These are phyloP conservation scores for Scheffersomyces insectosa DNA, from an alignment of 1,139 yeast genomes.

Conservation along the genomic window DNA sequence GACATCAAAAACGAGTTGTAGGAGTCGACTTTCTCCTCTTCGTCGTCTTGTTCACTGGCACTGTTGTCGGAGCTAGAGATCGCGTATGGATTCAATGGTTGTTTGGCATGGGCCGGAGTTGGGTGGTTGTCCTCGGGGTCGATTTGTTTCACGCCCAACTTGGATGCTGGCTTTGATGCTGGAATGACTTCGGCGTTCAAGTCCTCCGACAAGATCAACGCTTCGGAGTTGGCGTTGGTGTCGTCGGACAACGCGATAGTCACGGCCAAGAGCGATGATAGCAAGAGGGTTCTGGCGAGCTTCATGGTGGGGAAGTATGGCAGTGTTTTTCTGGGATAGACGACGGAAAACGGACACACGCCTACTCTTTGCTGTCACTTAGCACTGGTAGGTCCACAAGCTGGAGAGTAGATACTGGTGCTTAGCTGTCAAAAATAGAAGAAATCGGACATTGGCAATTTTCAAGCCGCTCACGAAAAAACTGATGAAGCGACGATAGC, in stretches of 20 bases:
- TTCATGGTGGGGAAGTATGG: conserved; percentile 3
- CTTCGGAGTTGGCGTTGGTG: not conserved
- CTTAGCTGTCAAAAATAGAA: no score
- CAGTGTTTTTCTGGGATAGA: no score
- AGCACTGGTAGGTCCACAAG: no score
- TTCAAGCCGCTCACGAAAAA: no score
- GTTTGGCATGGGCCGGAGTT: conserved; percentile 24
- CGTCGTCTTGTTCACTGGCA: conserved; percentile 10
- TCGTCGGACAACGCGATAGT: conserved; percentile 4
- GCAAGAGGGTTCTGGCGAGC: conserved; percentile 3
- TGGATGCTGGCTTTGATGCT: conserved; percentile 9
- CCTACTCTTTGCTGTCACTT: no score
- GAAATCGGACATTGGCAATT: no score
- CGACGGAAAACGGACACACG: no score
- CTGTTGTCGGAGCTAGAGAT: not conserved
- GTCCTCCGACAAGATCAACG: conserved; percentile 1
- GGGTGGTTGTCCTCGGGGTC: conserved; percentile 34
- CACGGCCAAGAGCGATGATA: conserved; percentile 2
- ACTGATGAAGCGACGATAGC: no score
- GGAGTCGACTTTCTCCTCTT: conserved; percentile 20
- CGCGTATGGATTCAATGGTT: conserved; percentile 21
- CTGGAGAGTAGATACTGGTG: no score
- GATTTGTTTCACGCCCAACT: conserved; percentile 24
- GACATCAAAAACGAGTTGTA: conserved; percentile 64
- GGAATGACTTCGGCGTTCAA: conserved; percentile 1